Conservation (phyloP, 2,329 filamentous ascomycete species). For the Dissoconium aciculare region DNA sequence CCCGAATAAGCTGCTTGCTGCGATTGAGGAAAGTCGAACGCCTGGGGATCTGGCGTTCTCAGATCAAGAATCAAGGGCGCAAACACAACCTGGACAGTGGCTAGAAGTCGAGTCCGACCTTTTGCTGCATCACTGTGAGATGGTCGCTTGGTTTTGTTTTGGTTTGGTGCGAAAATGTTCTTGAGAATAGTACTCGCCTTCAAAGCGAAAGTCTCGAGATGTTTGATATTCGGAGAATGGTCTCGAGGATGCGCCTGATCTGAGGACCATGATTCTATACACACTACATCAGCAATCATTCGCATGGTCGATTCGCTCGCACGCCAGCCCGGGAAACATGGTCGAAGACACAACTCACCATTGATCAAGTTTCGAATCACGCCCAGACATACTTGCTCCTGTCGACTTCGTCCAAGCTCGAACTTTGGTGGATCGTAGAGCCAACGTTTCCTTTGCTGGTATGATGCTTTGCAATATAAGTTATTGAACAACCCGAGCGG, state of each 20-base stretch:
- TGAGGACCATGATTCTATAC: too few species aligned
- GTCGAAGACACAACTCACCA: conserved; percentile 23
- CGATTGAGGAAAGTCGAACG: conserved; percentile 27
- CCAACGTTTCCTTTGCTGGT: conserved; percentile 21
- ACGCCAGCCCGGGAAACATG: too few species aligned
- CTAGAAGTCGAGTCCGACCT: conserved; percentile 13
- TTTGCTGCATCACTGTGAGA: too few species aligned
- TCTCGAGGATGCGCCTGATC: too few species aligned
- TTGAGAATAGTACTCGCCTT: background rate
- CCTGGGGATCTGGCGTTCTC: conserved; percentile 4
- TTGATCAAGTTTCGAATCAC: conserved; percentile 30
- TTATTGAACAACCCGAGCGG: conserved; percentile 15
- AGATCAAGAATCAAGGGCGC: conserved; percentile 17
- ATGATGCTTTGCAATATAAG: conserved; percentile 23
- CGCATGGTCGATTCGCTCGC: too few species aligned
- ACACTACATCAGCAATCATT: conserved; percentile 5
- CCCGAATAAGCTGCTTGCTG: conserved; percentile 33
- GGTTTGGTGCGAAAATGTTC: background rate
- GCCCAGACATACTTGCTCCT: conserved; percentile 24
- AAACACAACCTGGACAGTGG: conserved; percentile 20
- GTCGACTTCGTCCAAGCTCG: conserved; percentile 11
- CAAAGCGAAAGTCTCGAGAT: conserved; percentile 7
- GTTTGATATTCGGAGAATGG: background rate
- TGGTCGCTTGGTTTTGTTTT: background rate
- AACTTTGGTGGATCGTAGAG: conserved; percentile 18